Evolutionary conservation across 257 asterid genomes (phyloP), one percentile per base, ranked within the genome.

Genomic region (Lantana camara): DNA sequence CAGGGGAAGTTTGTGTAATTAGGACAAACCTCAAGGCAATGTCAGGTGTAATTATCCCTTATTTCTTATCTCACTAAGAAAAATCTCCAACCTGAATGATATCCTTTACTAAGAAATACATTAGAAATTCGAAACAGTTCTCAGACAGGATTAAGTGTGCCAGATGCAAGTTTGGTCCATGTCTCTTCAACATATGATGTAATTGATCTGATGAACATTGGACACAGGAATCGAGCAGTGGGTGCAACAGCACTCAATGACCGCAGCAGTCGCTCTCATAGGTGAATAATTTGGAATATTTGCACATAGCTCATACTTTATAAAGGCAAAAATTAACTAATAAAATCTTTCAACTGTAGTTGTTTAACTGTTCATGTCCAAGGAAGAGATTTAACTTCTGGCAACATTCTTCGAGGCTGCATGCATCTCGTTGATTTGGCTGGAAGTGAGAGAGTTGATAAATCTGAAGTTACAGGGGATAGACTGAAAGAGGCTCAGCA

Each of bases 351-450:
- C 44, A 35, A 5, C 56, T 78, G 81, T 76, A 94, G 99, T 70
- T 94, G 99, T 71, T 80, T 94, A 70, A 94, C 96, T 5, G 99
- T 94, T 69, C 99, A 86, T 58, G 96, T 94, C 61, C 97, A 86
- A 74, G 99, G 99, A 72, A 79, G 75, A 78, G 95, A 94, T 75
- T 61, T 90, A 79, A 81, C 93, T 34, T 73, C 99, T 44, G 96
- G 98, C 70, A 66, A 67, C 40, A 57, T 83, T 38, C 88, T 88
- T 34, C 90, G 90, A 35, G 99, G 99, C 46, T 94, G 99, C 80
- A 90, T 94, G 99, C 99, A 94, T 82, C 91, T 94, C 72, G 99
- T 94, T 74, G 99, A 94, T 78, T 74, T 94, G 41, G 99, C 99
- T 0, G 99, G 99, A 75, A 94, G 99, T 71, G 99, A 94, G 80